Base-by-base conservation (phyloP, 176 grass and related monocot genomes). In the Urochloa ruziziensis region DNA sequence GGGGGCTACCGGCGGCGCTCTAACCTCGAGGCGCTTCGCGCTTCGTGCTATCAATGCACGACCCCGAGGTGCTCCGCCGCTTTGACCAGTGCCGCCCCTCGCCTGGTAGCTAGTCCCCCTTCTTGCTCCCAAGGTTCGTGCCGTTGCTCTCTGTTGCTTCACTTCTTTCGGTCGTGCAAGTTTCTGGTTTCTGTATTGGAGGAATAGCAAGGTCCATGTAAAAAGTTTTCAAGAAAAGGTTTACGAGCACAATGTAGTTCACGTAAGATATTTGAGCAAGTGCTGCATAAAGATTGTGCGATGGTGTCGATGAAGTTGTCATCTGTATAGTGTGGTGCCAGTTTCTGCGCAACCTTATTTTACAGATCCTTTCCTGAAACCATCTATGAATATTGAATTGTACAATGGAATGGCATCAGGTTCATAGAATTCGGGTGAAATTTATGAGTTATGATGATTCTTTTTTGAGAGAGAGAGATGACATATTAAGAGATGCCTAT, bases 1-100 rank as follows among this genome's bases (percentile, higher is more conserved):
- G 84, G 84, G 30, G 90, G 87, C 0, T 83, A 89, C 56, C 84
- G 80, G 91, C 87, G 36, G 87, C 83, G 52, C 91, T 89, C 75
- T 92, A 84, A n/a, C 70, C 90, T 92, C 53, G 87, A 92, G 63
- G 75, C 80, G 16, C 83, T 92, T 82, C 87, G 23, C 80, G 84
- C n/a, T 92, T 92, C 70, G 87, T 92, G 69, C 75, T 92, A 46
- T 85, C 83, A 29, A 63, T 92, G 87, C 80, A 89, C 62, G 87
- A 92, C 56, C 87, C 91, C 30, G 91, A 86, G 60, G 80, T 92
- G 75, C 87, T 89, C 62, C 85, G 80, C 67, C 62, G 81, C 69
- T 92, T 92, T 81, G 84, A 89, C 24, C 91, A 89, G 56, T 89
- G 83, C 80, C 86, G 79, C 53, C 21, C 85, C 56, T 42, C 78